Evolutionary conservation across 177 flowering plant genomes (phyloP), one percentile per base, ranked within the genome.

Genomic region (Telopea speciosissima): DNA sequence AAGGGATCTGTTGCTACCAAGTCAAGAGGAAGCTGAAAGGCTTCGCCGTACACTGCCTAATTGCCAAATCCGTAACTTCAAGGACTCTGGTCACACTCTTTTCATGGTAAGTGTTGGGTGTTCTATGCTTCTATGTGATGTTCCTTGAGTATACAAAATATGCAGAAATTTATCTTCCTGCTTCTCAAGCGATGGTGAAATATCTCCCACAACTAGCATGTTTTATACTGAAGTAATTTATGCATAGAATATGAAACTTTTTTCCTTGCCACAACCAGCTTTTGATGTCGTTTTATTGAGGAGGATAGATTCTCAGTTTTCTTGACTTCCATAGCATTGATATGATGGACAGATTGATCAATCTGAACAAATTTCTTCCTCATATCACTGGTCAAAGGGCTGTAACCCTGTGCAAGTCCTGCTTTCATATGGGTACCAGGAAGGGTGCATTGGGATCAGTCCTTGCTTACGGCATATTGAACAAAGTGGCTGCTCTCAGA

Each of bases 1-100:
- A 56, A 79, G 63, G 62, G 84, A 80, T 72, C 79, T 79, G 71
- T 72, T 88, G 66, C 79, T 89, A 26, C 90, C 94, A 21, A 89
- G 89, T 81, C 66, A 25, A 76, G 84, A 82, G 71, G 94, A 91
- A 81, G 87, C 81, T 71, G 82, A 81, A 75, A 84, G 88, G 68
- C 92, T 89, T 71, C 62, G 54, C n/a, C 70, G 45, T 1, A 54
- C 54, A 65, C 72, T 91, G 63, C 85, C 77, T 56, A 85, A 77
- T 28, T 85, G 89, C 74, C 84, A 80, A 71, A 74, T 83, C 64
- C 92, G 94, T 52, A 65, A 40, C 42, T 84, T 88, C 76, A 54
- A 68, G 5, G 80, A 85, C 44, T 81, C 77, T 21, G 85, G 86
- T 60, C 91, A 88, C 80, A 76, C 77, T 77, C 79, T 86, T 12